phyloP scores from a whole-genome alignment of 495 filamentous ascomycete genomes.

The Evansstolkia leycettana region DNA sequence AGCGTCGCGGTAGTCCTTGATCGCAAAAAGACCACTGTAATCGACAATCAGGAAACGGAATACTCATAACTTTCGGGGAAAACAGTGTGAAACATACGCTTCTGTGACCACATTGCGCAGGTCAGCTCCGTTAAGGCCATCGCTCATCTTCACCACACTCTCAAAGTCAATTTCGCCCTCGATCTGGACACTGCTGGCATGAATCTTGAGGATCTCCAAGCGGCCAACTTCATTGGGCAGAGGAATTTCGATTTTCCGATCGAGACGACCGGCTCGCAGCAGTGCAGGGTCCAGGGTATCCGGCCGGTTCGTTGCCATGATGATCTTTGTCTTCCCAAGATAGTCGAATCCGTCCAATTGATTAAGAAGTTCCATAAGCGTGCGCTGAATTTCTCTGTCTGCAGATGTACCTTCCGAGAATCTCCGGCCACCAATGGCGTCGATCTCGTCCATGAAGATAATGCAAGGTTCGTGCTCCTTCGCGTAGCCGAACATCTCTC shows the following conservation, averaged over 20 bases:
- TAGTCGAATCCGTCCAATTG: constrained; percentile 99
- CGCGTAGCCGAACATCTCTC: constrained; percentile 99
- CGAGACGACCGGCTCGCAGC: constrained; percentile 83
- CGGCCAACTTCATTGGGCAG: constrained; percentile 98
- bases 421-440: constrained; percentile 92
- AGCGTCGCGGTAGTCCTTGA: constrained; percentile 91
- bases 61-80: no score
- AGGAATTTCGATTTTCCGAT: constrained; percentile 98
- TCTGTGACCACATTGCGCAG: constrained; percentile 96
- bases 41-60: no score
- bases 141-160: constrained; percentile 99
- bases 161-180: constrained; percentile 99
- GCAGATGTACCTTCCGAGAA: constrained; percentile 99
- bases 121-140: constrained; percentile 95
- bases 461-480: constrained; percentile 99
- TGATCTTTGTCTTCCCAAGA: constrained; percentile 98
- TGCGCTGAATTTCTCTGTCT: constrained; percentile 97
- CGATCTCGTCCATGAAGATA: constrained; percentile 99
- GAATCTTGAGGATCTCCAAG: constrained; percentile 97
- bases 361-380: constrained; percentile 97
- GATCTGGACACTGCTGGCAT: constrained; percentile 69
- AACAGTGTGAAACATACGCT: constrained; percentile 60
- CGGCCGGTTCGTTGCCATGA: constrained; percentile 98
- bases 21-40: constrained; percentile 78
- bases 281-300: constrained; percentile 96